Percentiles rank a stretch among this genome's conserved stretches.
These are phyloP conservation scores for Paspalum notatum DNA, from an alignment of 176 grass and related monocot species.

Conservation along the genomic window DNA sequence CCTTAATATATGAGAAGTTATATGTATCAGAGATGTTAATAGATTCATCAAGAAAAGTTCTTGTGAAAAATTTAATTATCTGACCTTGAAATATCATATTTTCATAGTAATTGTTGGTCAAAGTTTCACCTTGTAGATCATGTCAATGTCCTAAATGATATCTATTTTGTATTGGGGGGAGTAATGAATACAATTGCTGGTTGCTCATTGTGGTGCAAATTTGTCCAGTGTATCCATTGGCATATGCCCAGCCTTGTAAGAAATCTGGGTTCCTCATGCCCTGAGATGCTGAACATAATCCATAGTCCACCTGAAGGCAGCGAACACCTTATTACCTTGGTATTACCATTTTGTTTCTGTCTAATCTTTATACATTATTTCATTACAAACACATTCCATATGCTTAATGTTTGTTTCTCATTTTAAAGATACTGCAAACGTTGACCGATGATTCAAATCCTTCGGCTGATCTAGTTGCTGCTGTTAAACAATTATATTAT, in stretches of 20 bases:
- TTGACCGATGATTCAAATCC: conserved; percentile 89
- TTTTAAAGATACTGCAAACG: conserved; percentile 81
- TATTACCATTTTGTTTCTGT: conserved; percentile 51
- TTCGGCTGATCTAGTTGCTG: conserved; percentile 72
- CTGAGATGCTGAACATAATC: conserved; percentile 84
- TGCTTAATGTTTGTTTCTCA: conserved; percentile 34
- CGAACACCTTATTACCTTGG: conserved; percentile 90
- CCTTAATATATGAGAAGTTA: too few relatives aligned
- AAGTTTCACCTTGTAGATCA: neutral
- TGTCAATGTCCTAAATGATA: neutral
- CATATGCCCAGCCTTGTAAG: conserved; percentile 74
- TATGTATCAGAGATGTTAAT: neutral
- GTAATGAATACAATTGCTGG: conserved; percentile 27
- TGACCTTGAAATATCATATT: neutral
- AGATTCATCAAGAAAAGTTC: neutral
- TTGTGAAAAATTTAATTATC: neutral
- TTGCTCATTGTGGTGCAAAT: conserved; percentile 37
- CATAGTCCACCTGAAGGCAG: conserved; percentile 94
- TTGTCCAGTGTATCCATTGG: conserved; percentile 82
- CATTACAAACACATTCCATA: conserved; percentile 23
- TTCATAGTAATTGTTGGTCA: neutral
- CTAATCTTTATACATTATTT: conserved; percentile 33
- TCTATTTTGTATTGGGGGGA: neutral
- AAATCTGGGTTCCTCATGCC: conserved; percentile 79
- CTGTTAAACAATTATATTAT: conserved; percentile 90